phyloP scores from a whole-genome alignment of 2,329 filamentous ascomycete genomes.

The Ceratocystis lukuohia region DNA sequence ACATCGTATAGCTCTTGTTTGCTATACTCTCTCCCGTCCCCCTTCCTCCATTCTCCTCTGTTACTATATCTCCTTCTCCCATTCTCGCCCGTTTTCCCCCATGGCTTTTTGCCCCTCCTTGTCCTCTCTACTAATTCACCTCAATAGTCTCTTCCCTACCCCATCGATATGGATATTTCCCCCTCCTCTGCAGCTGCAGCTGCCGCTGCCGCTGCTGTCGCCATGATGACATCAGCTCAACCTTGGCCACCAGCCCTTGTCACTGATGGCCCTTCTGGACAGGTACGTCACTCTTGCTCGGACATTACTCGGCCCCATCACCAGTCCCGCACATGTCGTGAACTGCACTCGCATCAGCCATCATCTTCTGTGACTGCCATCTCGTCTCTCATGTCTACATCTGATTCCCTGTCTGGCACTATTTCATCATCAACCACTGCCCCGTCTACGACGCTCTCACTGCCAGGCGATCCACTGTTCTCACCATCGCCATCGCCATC shows the following conservation, averaged over 20 bases:
- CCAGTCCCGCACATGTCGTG: background rate
- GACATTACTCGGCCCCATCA: conserved; percentile 2
- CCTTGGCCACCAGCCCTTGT: conserved; percentile 1
- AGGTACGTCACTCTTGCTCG: conserved; percentile 9
- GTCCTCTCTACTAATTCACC: too few species aligned
- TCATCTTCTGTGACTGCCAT: conserved; percentile 2
- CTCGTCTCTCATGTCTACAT: conserved; percentile 9
- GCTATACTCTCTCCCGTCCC: conserved; percentile 12
- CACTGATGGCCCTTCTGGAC: conserved; percentile 1
- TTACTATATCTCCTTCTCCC: too few species aligned
- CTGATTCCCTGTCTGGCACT: background rate
- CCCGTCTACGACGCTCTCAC: conserved; percentile 13
- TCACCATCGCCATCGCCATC: conserved; percentile 28
- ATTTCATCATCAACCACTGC: background rate
- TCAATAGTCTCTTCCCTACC: conserved; percentile 14
- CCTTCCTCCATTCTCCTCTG: background rate
- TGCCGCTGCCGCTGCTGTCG: conserved; percentile 1
- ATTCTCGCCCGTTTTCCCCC: too few species aligned
- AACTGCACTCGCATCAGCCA: background rate
- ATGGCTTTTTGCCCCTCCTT: too few species aligned
- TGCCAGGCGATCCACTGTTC: conserved; percentile 15
- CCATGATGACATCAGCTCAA: conserved; percentile 4
- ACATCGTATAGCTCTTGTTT: background rate
- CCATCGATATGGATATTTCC: conserved; percentile 15
- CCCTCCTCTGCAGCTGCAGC: conserved; percentile 7